These are phyloP conservation scores for Cymbidium sinense DNA, from an alignment of 106 monocot genomes.

Conservation along the genomic window DNA sequence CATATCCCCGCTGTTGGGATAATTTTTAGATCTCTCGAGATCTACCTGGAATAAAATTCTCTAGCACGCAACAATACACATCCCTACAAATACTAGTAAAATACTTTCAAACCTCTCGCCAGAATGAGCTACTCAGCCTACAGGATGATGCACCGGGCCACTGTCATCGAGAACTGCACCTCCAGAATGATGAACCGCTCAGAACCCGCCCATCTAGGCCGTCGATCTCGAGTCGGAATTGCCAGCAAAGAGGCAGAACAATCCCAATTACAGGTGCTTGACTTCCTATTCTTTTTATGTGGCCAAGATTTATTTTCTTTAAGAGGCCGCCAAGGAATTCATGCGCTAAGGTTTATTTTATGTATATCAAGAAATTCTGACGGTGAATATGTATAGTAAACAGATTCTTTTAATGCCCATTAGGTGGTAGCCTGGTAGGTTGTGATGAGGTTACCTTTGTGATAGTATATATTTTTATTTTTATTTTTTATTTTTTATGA, in stretches of 20 bases:
- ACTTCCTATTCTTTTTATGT: background rate
- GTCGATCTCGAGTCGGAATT: conserved; percentile 58
- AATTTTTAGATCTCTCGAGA: too few species aligned
- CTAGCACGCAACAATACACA: too few species aligned
- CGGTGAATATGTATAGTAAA: too few species aligned
- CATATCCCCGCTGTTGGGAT: too few species aligned
- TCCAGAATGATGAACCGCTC: conserved; percentile 39
- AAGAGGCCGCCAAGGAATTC: background rate
- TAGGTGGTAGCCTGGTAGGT: too few species aligned
- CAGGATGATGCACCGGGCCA: conserved; percentile 88
- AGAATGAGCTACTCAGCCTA: conserved; percentile 95
- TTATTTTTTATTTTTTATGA: too few species aligned
- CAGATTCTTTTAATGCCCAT: too few species aligned
- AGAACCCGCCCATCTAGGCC: conserved; percentile 18
- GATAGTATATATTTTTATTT: too few species aligned
- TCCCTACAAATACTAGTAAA: too few species aligned
- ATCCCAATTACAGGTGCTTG: conserved; percentile 56
- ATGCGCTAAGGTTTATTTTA: background rate
- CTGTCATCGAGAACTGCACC: conserved; percentile 91
- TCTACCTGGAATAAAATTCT: too few species aligned
- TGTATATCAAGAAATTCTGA: too few species aligned
- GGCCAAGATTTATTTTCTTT: background rate
- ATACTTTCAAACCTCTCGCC: background rate
- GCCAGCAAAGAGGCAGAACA: conserved; percentile 21
- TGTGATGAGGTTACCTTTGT: too few species aligned